Percentiles rank a stretch among this genome's conserved stretches.
Evolutionary conservation across 371 early-diverging fungal genomes (phyloP).

Genomic region (Smittium culicis): DNA sequence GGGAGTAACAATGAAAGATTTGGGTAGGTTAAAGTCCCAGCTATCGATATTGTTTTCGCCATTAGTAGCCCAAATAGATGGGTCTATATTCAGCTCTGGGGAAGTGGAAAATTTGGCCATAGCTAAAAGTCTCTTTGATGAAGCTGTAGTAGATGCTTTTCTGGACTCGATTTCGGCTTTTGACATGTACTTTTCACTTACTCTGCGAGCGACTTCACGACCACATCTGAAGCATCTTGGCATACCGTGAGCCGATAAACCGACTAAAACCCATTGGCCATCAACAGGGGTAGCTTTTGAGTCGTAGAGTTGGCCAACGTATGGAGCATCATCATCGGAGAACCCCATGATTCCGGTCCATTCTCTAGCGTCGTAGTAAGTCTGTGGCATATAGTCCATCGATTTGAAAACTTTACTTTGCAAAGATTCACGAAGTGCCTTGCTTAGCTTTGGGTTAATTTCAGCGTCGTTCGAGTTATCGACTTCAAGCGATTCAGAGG

Average conservation of each 20-base stretch:
- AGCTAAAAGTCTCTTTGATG: neutral
- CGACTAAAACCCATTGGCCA: constrained; percentile 8
- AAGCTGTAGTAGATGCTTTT: neutral
- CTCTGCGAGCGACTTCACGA: constrained; percentile 7
- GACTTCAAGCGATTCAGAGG: neutral
- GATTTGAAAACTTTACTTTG: neutral
- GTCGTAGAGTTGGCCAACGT: constrained; percentile 12
- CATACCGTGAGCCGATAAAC: constrained; percentile 10
- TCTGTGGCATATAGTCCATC: neutral
- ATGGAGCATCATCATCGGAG: constrained; percentile 12
- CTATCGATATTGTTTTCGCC: constrained; percentile 5
- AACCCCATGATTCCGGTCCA: constrained; percentile 17
- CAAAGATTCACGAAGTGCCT: constrained; percentile 1
- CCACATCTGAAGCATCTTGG: constrained; percentile 12
- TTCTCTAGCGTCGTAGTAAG: constrained; percentile 5
- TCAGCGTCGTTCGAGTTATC: constrained; percentile 9
- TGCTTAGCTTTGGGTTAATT: constrained; percentile 1
- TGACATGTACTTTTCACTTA: constrained; percentile 5
- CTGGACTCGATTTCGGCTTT: neutral
- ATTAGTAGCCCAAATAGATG: neutral
- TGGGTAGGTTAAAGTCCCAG: constrained; percentile 6
- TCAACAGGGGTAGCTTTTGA: neutral
- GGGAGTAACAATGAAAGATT: constrained; percentile 8
- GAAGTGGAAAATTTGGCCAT: neutral
- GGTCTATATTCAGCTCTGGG: neutral